Evolutionary conservation across 768 basidiomycete genomes (phyloP).

Genomic region (Flagelloscypha sp.): DNA sequence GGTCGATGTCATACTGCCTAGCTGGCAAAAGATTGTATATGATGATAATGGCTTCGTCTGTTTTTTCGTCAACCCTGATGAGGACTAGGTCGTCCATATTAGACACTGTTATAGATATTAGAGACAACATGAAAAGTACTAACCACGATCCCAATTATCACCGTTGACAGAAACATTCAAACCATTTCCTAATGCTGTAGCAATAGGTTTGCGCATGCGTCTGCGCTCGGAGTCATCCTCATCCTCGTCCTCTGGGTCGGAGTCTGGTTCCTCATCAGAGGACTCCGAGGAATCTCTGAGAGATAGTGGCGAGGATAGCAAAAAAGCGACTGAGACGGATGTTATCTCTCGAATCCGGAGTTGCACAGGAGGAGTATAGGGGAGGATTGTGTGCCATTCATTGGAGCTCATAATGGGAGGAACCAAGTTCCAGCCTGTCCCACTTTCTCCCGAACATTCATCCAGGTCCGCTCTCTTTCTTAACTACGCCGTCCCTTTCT

Average conservation of each 20-base stretch:
- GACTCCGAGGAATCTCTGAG: constrained; percentile 33
- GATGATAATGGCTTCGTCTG: constrained; percentile 85
- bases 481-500: neutral
- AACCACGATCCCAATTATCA: constrained; percentile 66
- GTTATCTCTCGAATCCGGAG: constrained; percentile 74
- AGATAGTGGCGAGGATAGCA: constrained; percentile 50
- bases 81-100: too few species aligned
- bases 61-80: constrained; percentile 69
- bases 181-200: constrained; percentile 64
- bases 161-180: constrained; percentile 77
- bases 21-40: constrained; percentile 86
- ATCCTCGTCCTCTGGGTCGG: constrained; percentile 28
- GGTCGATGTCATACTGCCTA: constrained; percentile 83
- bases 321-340: constrained; percentile 77
- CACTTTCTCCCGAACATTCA: constrained; percentile 1
- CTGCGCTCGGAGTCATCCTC: constrained; percentile 18
- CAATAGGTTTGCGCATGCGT: too few species aligned
- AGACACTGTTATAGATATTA: too few species aligned
- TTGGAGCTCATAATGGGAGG: too few species aligned
- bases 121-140: too few species aligned
- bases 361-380: constrained; percentile 66
- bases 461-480: neutral
- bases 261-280: constrained; percentile 22
- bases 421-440: constrained; percentile 4
- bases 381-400: constrained; percentile 67